Base-by-base conservation (phyloP, 2,329 filamentous ascomycete species). In the Rhexocercosporidium sp. region DNA sequence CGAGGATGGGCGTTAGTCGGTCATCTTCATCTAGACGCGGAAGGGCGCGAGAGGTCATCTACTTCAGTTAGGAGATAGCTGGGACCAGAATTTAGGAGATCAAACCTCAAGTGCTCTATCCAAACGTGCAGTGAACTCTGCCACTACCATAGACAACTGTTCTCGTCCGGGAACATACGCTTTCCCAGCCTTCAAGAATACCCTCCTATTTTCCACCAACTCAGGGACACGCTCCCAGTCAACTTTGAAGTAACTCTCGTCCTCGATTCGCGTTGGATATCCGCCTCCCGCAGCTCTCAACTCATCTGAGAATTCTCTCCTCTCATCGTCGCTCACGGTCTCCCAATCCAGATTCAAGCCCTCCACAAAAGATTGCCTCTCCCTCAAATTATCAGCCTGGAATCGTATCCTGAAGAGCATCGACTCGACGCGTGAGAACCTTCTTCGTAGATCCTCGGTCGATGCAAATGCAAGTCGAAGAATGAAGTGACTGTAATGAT, bases 401-500 rank as follows among this genome's bases (percentile, higher is more conserved):
- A 97, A 91, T 5, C 96, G 85, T 72, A 97, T 82, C 69, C 91
- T 88, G 79, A 99, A 99, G 1, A 99, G 85, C 86, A 92, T 92
- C 0, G 92, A 92, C 80, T 99, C 96, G 3, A 96, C 88, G 41
- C 94, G 88, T 3, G 90, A 87, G 76, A 98, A 99, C 27, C 96
- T 90, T 70, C 92, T 87, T 49, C 96, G 89, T 44, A 98, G 83
- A 75, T 99, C 96, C 77, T 97, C 94, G 0, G 95, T 97, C 1
- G 91, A 89, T 0, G 94, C 90, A 76, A 99, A 99, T 1, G 96
- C 96, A 51, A 99, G 87, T 0, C 96, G 90, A 6, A 99, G 86
- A 69, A 98, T 99, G 78, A 97, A 99, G 79, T 99, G 96, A 65
- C 92, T 96, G 81, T 98, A 99, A 80, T 99, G 96, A 75, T 99